Percentiles rank a stretch among this genome's conserved stretches.
These are phyloP conservation scores for Magnaporthiopsis poae DNA, from an alignment of 2,329 filamentous ascomycete species.

Conservation along the genomic window DNA sequence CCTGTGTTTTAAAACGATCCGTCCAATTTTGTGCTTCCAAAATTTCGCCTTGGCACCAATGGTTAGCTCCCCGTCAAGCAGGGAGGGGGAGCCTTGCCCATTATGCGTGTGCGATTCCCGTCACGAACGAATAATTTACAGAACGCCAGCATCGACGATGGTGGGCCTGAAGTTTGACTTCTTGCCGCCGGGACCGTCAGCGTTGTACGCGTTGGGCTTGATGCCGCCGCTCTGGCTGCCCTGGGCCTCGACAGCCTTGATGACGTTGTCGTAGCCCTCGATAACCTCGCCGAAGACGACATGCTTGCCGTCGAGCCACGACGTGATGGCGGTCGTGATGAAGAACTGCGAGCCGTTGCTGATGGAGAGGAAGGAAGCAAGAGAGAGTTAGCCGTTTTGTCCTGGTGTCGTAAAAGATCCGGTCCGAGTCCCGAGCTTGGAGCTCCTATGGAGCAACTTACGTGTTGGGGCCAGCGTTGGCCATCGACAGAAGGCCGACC, in stretches of 20 bases:
- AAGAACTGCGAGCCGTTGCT: constrained; percentile 99
- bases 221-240: constrained; percentile 46
- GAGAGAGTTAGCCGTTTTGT: neutral
- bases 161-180: constrained; percentile 10
- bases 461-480: constrained; percentile 92
- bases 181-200: constrained; percentile 37
- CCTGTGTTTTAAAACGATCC: neutral
- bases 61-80: neutral
- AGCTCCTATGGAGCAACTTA: constrained; percentile 30
- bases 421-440: too few species aligned
- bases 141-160: constrained; percentile 13
- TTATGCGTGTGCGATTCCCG: neutral
- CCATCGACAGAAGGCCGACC: constrained; percentile 82
- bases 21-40: neutral
- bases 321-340: constrained; percentile 83
- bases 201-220: constrained; percentile 38
- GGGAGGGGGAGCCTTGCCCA: neutral
- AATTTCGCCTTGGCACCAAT: neutral
- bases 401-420: neutral
- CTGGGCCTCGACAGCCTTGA: constrained; percentile 53
- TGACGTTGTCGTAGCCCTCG: constrained; percentile 32
- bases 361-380: constrained; percentile 27
- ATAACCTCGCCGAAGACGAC: constrained; percentile 74
- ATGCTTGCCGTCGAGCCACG: constrained; percentile 75
- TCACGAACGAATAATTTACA: constrained; percentile 9